Conservation (phyloP, 2,329 filamentous ascomycete genomes). For the Cercospora beticola region DNA sequence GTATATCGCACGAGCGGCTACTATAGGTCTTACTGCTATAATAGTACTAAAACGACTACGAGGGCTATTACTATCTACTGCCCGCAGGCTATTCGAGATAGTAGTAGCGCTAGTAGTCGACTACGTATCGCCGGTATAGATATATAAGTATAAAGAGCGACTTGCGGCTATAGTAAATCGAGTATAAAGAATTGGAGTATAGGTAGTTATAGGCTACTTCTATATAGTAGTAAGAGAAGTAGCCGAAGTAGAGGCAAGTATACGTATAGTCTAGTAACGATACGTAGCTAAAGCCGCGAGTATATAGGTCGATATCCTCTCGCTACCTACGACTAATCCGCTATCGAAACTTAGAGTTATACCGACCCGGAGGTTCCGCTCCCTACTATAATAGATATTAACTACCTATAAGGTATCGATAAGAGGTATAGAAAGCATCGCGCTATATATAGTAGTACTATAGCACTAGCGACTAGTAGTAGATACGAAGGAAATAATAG, state of each 20-base stretch:
- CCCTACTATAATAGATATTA: background rate
- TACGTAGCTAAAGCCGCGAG: background rate
- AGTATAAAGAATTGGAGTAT: too few relatives aligned
- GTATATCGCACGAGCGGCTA: too few relatives aligned
- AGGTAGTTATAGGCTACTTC: too few relatives aligned
- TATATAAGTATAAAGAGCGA: background rate
- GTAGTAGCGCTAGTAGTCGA: background rate
- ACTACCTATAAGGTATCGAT: background rate
- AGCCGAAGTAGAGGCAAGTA: too few relatives aligned
- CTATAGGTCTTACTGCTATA: background rate
- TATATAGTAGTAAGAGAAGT: too few relatives aligned
- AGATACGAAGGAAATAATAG: background rate
- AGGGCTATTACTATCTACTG: background rate
- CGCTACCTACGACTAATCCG: background rate
- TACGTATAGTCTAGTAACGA: background rate
- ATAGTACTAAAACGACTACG: conserved; percentile 12
- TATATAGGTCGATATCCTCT: background rate
- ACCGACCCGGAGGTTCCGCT: background rate
- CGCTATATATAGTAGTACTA: background rate
- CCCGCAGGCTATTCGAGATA: background rate
- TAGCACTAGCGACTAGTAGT: background rate
- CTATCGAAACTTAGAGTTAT: background rate
- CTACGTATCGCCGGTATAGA: background rate
- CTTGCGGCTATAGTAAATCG: background rate
- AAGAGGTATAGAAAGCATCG: background rate